A percentile compares a stretch with the other conserved stretches of the same genome.
These are phyloP conservation scores for Dictyostelium firmibasis DNA, from an alignment of 78 protist species.

Conservation along the genomic window DNA sequence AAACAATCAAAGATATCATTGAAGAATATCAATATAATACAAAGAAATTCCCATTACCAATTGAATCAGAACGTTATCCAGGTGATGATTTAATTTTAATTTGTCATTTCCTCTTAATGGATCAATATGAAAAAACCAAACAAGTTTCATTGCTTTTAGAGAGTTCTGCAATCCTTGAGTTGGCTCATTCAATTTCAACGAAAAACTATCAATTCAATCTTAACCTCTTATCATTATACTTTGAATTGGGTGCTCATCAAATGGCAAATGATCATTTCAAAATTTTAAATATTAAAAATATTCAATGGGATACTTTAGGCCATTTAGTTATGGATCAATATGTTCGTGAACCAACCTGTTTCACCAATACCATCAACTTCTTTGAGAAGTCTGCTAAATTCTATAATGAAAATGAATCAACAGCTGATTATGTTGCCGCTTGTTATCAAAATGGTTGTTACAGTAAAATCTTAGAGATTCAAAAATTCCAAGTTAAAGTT, in stretches of 20 bases:
- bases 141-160: not conserved
- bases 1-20: not conserved
- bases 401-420: constrained; percentile 48
- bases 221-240: not conserved
- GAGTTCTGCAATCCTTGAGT: constrained; percentile 17
- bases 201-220: constrained; percentile 71
- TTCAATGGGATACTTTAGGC: constrained; percentile 60
- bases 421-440: constrained; percentile 37
- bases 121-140: not conserved
- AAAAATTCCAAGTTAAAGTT: constrained; percentile 56
- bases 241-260: constrained; percentile 14
- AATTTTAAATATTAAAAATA: constrained; percentile 36
- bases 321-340: constrained; percentile 8
- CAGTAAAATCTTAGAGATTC: constrained; percentile 24
- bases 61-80: constrained; percentile 37
- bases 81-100: constrained; percentile 61
- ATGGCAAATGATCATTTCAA: not conserved
- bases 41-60: not conserved
- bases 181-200: not conserved
- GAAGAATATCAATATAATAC: constrained; percentile 10
- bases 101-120: constrained; percentile 6
- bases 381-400: constrained; percentile 34
- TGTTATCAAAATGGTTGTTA: constrained; percentile 39
- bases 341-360: not conserved
- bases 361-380: not conserved